Base-by-base conservation (phyloP, 805 yeast species). In the Wickerhamiella bombiphila region DNA sequence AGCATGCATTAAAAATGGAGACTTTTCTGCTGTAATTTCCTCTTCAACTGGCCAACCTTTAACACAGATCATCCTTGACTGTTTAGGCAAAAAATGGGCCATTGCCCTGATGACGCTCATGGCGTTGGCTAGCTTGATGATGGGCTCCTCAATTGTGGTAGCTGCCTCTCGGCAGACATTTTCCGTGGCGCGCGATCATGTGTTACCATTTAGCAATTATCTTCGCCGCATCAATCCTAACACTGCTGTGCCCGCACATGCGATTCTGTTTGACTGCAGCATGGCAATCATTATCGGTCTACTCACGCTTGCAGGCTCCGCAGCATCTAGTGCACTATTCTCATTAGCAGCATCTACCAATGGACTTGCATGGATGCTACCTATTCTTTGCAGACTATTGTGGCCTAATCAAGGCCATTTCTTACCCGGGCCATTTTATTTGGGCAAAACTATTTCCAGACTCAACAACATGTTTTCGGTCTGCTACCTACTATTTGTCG, bases 181-280 rank as follows among this genome's bases (percentile, higher is more conserved):
- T 73, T 82, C 83, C 1, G 75, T 77, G 53, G 72, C 81, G 31
- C 69, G 88, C 59, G 88, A 78, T 54, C 74, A 75, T 48, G 85
- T 83, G 11, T 63, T 78, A 40, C 86, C 86, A 5, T 60, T 74
- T 42, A 65, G 76, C 8, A 55, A 60, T 29, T 60, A 61, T 51
- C 65, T 78, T 44, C 71, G 74, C 46, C 66, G 60, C 30, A 80
- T 80, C 32, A 61, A 76, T 49, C 62, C 68, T 37, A 62, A 52
- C 36, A 58, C 72, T 25, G 61, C 68, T 13, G 80, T 74, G 21
- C 88, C 91, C n/a, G 55, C 76, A 25, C 64, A 74, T 47, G 83
- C 86, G 1, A 70, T 76, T 30, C 54, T 64, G 16, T 70, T 70
- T 49, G 73, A 72, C 15, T 70, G 73, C 14, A 37, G 53, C 15